Percentiles rank a stretch among this genome's conserved stretches.
Evolutionary conservation across 2,329 filamentous ascomycete species (phyloP).

Genomic region (Podosphaera leucotricha): DNA sequence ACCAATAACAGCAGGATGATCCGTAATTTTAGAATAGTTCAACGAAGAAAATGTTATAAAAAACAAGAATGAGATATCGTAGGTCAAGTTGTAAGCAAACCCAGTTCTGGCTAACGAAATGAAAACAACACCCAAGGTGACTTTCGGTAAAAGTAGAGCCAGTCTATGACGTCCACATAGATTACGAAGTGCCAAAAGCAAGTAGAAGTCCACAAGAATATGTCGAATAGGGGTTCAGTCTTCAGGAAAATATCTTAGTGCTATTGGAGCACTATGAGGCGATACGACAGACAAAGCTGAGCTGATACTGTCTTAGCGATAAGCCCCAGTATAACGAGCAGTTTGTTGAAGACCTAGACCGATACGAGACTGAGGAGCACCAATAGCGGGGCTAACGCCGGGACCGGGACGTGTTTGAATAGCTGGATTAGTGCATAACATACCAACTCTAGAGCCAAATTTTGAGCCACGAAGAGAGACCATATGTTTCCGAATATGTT

Average conservation of each 20-base stretch:
- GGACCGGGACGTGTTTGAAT: conserved; percentile 74
- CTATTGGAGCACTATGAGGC: conserved; percentile 10
- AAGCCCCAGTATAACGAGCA: conserved; percentile 32
- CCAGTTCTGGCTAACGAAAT: conserved; percentile 6
- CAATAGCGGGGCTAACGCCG: conserved; percentile 44
- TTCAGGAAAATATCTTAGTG: conserved; percentile 13
- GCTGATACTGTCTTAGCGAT: conserved; percentile 23
- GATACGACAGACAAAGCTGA: conserved; percentile 8
- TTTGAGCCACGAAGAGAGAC: conserved; percentile 95
- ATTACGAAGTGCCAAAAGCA: conserved; percentile 17
- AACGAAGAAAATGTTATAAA: conserved; percentile 16
- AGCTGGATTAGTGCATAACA: conserved; percentile 94
- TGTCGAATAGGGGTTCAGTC: conserved; percentile 14
- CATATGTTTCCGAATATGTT: conserved; percentile 97
- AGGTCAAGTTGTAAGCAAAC: conserved; percentile 8
- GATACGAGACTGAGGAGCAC: conserved; percentile 22
- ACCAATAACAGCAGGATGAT: conserved; percentile 33
- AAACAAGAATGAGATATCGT: conserved; percentile 15
- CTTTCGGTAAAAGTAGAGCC: conserved; percentile 14
- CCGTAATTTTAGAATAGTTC: conserved; percentile 21
- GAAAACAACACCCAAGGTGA: conserved; percentile 13
- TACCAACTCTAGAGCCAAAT: conserved; percentile 91
- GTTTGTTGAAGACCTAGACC: conserved; percentile 31
- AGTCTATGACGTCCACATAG: conserved; percentile 14
- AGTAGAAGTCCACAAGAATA: conserved; percentile 14